A percentile compares a stretch with the other conserved stretches of the same genome.
phyloP scores from a whole-genome alignment of 306 rosid species.

The Malus domestica region DNA sequence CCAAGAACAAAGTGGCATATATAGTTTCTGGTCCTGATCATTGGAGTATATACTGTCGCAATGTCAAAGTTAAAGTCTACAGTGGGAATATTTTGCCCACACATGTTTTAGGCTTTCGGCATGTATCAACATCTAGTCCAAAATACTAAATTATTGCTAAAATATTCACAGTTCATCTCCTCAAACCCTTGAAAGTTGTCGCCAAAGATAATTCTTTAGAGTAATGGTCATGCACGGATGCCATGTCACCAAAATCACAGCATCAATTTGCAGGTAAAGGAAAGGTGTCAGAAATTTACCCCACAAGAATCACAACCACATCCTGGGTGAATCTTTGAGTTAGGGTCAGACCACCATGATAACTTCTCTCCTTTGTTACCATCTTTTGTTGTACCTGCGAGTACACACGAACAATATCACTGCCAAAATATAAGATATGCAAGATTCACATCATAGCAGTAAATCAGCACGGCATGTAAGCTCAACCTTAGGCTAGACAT shows the following conservation, averaged over 20 bases:
- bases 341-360: conserved; percentile 26
- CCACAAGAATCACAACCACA: conserved; percentile 88
- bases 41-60: background rate
- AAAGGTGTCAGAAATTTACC: conserved; percentile 40
- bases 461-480: background rate
- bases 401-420: conserved; percentile 18
- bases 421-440: background rate
- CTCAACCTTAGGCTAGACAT: background rate
- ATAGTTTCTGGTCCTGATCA: background rate
- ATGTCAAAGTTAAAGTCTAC: background rate
- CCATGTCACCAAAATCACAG: conserved; percentile 4
- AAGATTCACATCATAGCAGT: background rate
- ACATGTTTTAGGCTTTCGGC: background rate
- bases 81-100: background rate
- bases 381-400: conserved; percentile 40
- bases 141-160: background rate
- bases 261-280: conserved; percentile 6
- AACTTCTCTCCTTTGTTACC: conserved; percentile 14
- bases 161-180: background rate
- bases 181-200: background rate
- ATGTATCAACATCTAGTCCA: background rate
- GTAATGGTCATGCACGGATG: background rate
- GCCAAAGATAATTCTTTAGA: background rate
- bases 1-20: too few species aligned
- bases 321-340: conserved; percentile 32